Base-by-base conservation (phyloP, 2,329 filamentous ascomycete genomes). In the Cladosporium sp. region DNA sequence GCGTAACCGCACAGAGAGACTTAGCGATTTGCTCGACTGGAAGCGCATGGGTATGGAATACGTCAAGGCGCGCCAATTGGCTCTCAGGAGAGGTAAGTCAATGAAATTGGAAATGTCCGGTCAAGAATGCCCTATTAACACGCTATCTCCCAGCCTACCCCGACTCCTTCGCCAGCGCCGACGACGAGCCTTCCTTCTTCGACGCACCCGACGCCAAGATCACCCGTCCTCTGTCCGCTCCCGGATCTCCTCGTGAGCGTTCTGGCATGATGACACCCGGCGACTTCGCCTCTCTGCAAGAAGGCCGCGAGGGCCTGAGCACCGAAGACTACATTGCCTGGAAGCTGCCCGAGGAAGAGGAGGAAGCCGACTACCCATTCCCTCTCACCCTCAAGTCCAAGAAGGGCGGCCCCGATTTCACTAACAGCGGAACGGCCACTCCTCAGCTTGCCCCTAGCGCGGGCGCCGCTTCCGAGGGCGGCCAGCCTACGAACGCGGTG, bases 41-140 rank as follows among this genome's bases (percentile, higher is more conserved):
- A 98, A 98, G 86, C 87, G 95, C 58, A 99, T 99, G 95, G 95
- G 95, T 25, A 90, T 98, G 89, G 95, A 99, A 80, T 99, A 99
- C 76, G 92, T 97, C 81, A 99, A 98, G 84, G 95, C 95, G 36
- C 88, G 95, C 58, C 95, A 98, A 79, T 81, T 99, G 74, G 95
- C 95, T 26, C 83, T 99, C 69, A 86, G 95, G 73, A 87, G 95
- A 79, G 80, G 81, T 82, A 75, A 67, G 68, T 43, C 39, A 51
- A 49, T 18, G 10, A 30, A 60, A 18, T 7, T 2, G 11, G 18
- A 26, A 18, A 58, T n/a, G 28, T 13, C 5, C 10, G 1, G 16
- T 46, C n/a, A 21, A 21, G 1, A 21, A 4, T 21, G 18, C 18
- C 26, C 10, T 51, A 59, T 59, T 66, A 36, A 66, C 59, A 53